phyloP scores from a whole-genome alignment of 371 early-diverging fungal genomes.

The Blastocladiella emersonii region DNA sequence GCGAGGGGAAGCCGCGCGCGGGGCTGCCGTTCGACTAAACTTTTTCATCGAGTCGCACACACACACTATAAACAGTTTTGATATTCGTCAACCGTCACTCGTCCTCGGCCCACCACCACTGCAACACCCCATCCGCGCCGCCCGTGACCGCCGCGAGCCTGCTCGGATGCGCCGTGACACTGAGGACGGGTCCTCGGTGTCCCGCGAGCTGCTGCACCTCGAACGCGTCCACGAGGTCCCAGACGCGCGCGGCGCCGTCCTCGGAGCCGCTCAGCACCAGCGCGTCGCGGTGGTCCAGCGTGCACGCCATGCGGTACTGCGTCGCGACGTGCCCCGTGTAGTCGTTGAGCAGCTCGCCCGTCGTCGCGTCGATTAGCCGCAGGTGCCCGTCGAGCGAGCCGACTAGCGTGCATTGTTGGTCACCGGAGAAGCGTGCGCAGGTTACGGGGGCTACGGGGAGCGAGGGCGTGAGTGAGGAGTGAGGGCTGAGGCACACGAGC shows the following conservation, averaged over 20 bases:
- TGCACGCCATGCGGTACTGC: constrained; percentile 55
- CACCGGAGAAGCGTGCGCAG: constrained; percentile 51
- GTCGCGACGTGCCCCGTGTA: constrained; percentile 66
- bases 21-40: constrained; percentile 4
- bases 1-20: neutral
- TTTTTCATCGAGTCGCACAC: too few species aligned
- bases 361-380: constrained; percentile 66
- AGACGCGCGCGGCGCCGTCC: constrained; percentile 69
- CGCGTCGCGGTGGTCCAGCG: constrained; percentile 53
- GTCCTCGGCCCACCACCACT: too few species aligned
- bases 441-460: constrained; percentile 56
- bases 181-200: constrained; percentile 23
- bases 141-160: constrained; percentile 31
- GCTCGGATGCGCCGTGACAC: constrained; percentile 30
- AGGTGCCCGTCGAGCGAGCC: constrained; percentile 57
- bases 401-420: constrained; percentile 60
- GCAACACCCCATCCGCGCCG: constrained; percentile 36
- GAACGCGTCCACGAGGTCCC: constrained; percentile 62
- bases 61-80: too few species aligned
- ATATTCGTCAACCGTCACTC: too few species aligned
- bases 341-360: constrained; percentile 55
- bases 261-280: constrained; percentile 78
- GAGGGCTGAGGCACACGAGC: neutral
- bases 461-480: neutral
- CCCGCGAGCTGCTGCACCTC: constrained; percentile 10